Evolutionary conservation across 2,329 filamentous ascomycete species (phyloP).

Genomic region (Penicillium hesseltinei): DNA sequence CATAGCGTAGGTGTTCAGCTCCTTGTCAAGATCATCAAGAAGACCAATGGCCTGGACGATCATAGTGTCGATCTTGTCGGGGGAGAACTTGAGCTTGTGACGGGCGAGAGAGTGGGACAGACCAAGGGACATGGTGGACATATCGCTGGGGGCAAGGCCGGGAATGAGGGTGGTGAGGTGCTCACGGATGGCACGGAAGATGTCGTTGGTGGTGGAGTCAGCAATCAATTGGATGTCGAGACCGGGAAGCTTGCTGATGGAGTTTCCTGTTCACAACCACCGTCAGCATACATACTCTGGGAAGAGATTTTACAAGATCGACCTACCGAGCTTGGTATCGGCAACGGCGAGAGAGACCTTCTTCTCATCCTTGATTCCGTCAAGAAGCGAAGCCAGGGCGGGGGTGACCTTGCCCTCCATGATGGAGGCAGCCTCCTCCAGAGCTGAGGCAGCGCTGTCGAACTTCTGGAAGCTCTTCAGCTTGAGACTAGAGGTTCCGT

Average conservation of each 20-base stretch:
- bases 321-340: slow-evolving; percentile 76
- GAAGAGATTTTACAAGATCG: neutral
- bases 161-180: slow-evolving; percentile 88
- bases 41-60: slow-evolving; percentile 95
- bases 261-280: slow-evolving; percentile 55
- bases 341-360: slow-evolving; percentile 93
- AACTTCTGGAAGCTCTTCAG: slow-evolving; percentile 98
- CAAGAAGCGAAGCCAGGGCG: slow-evolving; percentile 75
- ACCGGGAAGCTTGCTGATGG: slow-evolving; percentile 87
- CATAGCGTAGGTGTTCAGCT: slow-evolving; percentile 98
- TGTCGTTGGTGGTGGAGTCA: slow-evolving; percentile 77
- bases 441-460: slow-evolving; percentile 83
- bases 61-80: slow-evolving; percentile 99
- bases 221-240: slow-evolving; percentile 81
- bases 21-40: slow-evolving; percentile 95
- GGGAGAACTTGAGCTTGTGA: slow-evolving; percentile 97
- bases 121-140: slow-evolving; percentile 93
- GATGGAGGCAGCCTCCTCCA: slow-evolving; percentile 85
- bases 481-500: slow-evolving; percentile 64
- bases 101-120: slow-evolving; percentile 94
- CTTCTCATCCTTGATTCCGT: slow-evolving; percentile 94
- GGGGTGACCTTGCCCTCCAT: slow-evolving; percentile 94
- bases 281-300: slow-evolving; percentile 14
- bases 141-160: slow-evolving; percentile 76
- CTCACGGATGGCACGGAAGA: slow-evolving; percentile 92